Conservation (phyloP, 148 eudicot species). For the Chenopodium quinoa region DNA sequence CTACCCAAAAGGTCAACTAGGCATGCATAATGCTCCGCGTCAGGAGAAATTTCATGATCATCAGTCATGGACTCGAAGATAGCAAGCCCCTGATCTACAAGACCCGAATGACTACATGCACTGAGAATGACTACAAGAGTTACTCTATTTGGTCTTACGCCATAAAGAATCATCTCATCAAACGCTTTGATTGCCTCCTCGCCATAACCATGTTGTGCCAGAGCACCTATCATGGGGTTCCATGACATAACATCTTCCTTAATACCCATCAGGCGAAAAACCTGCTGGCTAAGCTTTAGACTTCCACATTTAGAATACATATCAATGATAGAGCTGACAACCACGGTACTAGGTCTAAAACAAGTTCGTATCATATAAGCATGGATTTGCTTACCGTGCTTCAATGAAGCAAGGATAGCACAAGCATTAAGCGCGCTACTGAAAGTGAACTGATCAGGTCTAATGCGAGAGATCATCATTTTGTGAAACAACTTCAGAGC, state of each 20-base stretch:
- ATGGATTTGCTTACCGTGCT: slow-evolving; percentile 74
- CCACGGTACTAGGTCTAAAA: slow-evolving; percentile 54
- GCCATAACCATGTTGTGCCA: slow-evolving; percentile 73
- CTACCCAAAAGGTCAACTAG: slow-evolving; percentile 67
- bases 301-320: slow-evolving; percentile 83
- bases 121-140: slow-evolving; percentile 59
- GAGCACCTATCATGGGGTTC: slow-evolving; percentile 72
- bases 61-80: slow-evolving; percentile 51
- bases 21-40: slow-evolving; percentile 73
- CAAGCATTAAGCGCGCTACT: slow-evolving; percentile 69
- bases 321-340: slow-evolving; percentile 72
- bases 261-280: slow-evolving; percentile 43
- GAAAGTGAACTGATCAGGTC: slow-evolving; percentile 68
- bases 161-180: slow-evolving; percentile 48
- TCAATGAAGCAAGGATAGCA: slow-evolving; percentile 45
- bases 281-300: slow-evolving; percentile 43
- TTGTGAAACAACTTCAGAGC: slow-evolving; percentile 51
- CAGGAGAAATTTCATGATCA: slow-evolving; percentile 50
- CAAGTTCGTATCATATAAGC: slow-evolving; percentile 43
- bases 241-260: slow-evolving; percentile 56
- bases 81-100: slow-evolving; percentile 53
- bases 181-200: slow-evolving; percentile 44
- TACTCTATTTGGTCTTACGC: slow-evolving; percentile 56
- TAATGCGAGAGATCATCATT: slow-evolving; percentile 46
- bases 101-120: slow-evolving; percentile 77